phyloP scores from a whole-genome alignment of 164 flowering plant species.

The Vitis labrusca region DNA sequence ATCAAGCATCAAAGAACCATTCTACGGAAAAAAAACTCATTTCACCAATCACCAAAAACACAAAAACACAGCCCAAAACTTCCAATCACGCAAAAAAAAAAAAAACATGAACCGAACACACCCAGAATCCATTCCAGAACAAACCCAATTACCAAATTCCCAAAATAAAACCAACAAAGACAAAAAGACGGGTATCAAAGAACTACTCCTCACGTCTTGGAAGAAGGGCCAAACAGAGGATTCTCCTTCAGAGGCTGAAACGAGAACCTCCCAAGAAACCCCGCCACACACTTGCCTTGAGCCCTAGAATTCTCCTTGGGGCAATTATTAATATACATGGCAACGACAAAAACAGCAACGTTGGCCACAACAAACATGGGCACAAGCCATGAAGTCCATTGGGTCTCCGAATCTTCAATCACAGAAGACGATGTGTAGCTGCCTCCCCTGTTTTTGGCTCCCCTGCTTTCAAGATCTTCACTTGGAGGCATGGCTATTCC shows the following conservation, averaged over 20 bases:
- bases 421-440: conserved; percentile 17
- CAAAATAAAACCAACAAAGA: background rate
- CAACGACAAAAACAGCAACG: conserved; percentile 55
- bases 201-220: conserved; percentile 48
- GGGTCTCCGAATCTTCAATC: conserved; percentile 35
- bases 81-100: no score
- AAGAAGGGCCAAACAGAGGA: conserved; percentile 86
- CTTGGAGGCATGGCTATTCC: conserved; percentile 18
- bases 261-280: conserved; percentile 71
- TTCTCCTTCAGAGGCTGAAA: conserved; percentile 73
- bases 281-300: conserved; percentile 51
- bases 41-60: no score
- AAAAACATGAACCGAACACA: background rate
- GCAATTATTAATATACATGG: conserved; percentile 75
- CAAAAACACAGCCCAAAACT: no score
- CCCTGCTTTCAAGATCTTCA: conserved; percentile 52
- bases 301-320: conserved; percentile 33
- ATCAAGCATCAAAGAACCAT: no score
- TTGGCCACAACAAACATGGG: conserved; percentile 72
- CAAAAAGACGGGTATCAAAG: background rate
- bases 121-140: no score
- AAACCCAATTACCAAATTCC: no score
- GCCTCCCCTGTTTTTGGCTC: conserved; percentile 9
- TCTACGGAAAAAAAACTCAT: no score
- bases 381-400: conserved; percentile 78